These are phyloP conservation scores for Pythium chondricola DNA, from an alignment of 352 stramenopile species.

Conservation along the genomic window DNA sequence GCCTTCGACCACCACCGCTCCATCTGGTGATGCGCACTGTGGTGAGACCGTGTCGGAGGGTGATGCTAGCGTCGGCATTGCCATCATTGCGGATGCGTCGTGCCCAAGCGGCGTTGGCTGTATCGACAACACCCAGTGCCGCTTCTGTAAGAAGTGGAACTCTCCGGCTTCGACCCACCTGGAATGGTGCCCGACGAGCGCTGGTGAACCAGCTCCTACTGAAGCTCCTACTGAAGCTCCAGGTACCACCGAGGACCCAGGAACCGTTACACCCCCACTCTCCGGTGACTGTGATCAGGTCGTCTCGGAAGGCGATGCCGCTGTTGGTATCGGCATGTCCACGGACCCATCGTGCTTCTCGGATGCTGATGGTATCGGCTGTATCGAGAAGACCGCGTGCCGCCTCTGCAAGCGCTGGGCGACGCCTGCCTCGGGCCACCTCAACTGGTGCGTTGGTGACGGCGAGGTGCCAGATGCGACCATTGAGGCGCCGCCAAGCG, in stretches of 20 bases:
- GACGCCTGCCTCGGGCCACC: too few relatives aligned
- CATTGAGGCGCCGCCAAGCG: too few relatives aligned
- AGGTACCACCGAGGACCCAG: too few relatives aligned
- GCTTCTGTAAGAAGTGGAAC: too few relatives aligned
- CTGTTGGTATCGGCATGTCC: slow-evolving; percentile 10
- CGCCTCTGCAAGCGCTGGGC: too few relatives aligned
- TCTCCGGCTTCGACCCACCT: too few relatives aligned
- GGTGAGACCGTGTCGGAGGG: slow-evolving; percentile 4
- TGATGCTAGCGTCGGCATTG: slow-evolving; percentile 13
- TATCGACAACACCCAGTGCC: slow-evolving; percentile 1
- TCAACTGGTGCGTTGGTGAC: too few relatives aligned
- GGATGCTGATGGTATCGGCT: slow-evolving; percentile 4
- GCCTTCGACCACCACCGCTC: neutral
- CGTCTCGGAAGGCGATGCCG: slow-evolving; percentile 9
- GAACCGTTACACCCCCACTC: too few relatives aligned
- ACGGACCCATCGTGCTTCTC: slow-evolving; percentile 9
- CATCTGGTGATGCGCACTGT: neutral
- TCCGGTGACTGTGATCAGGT: slow-evolving; percentile 3
- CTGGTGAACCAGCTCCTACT: too few relatives aligned
- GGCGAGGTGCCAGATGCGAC: too few relatives aligned
- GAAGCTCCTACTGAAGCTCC: too few relatives aligned
- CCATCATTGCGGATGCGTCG: slow-evolving; percentile 2
- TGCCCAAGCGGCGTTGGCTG: slow-evolving; percentile 10
- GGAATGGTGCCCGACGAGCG: too few relatives aligned
- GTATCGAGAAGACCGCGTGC: neutral